Conservation (phyloP, 192 early-diverging fungal species). For the Umbelopsis sp. region DNA sequence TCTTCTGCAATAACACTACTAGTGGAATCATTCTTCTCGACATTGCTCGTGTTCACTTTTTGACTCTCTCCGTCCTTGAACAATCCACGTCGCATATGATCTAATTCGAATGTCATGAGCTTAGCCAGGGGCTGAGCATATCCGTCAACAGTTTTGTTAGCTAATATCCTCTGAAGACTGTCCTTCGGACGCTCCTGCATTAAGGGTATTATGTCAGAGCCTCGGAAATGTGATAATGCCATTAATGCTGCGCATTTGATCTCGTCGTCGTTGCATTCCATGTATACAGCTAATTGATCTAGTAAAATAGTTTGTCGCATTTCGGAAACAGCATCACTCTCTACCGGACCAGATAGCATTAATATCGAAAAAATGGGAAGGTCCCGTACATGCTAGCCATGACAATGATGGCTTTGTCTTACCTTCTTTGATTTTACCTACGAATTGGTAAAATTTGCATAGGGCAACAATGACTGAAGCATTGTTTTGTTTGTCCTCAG, state of each 20-base stretch:
- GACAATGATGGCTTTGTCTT: neutral
- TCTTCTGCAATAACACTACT: constrained; percentile 6
- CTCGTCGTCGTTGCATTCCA: constrained; percentile 30
- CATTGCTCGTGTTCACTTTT: neutral
- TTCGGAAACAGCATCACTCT: constrained; percentile 37
- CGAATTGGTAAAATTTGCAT: constrained; percentile 53
- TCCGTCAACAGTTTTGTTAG: constrained; percentile 27
- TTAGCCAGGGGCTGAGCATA: constrained; percentile 44
- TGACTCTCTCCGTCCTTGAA: constrained; percentile 44
- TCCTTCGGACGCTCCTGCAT: constrained; percentile 43
- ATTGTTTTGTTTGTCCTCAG: constrained; percentile 14
- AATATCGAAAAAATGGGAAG: neutral
- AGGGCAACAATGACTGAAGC: constrained; percentile 38
- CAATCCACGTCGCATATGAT: constrained; percentile 53
- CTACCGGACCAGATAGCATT: neutral
- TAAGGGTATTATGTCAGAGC: constrained; percentile 42
- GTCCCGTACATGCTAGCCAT: neutral
- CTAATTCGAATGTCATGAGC: constrained; percentile 52
- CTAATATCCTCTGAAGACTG: constrained; percentile 19
- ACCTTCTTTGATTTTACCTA: constrained; percentile 54
- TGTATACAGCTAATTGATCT: constrained; percentile 42
- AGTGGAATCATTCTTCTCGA: neutral
- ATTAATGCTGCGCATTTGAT: constrained; percentile 39
- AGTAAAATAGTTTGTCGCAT: constrained; percentile 45
- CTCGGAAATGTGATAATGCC: constrained; percentile 46